Conservation (phyloP, 257 asterid genomes). For the Solanum sitiens region DNA sequence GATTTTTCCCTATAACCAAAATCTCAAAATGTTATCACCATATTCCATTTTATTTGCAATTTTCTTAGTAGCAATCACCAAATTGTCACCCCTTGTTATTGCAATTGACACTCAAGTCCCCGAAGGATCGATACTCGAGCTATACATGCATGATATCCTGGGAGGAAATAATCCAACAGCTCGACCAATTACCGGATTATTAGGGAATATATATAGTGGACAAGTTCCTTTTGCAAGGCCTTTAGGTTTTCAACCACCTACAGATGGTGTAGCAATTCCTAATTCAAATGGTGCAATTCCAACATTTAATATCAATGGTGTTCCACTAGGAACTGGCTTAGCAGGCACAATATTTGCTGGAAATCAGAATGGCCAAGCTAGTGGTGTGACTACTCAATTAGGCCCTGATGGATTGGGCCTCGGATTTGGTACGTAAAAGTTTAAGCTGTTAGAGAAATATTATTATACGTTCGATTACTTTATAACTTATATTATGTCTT, state of each 20-base stretch:
- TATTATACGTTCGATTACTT: background rate
- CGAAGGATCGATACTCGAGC: slow-evolving; percentile 33
- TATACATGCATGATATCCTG: slow-evolving; percentile 83
- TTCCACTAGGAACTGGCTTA: slow-evolving; percentile 76
- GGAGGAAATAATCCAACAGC: slow-evolving; percentile 91
- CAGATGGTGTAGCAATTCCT: slow-evolving; percentile 60
- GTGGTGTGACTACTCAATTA: slow-evolving; percentile 4
- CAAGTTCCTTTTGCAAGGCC: slow-evolving; percentile 88
- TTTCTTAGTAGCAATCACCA: slow-evolving; percentile 23
- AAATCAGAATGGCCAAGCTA: background rate
- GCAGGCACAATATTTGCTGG: slow-evolving; percentile 52
- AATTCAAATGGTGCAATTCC: slow-evolving; percentile 76
- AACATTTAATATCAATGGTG: slow-evolving; percentile 44
- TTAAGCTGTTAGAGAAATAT: background rate
- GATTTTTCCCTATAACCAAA: background rate
- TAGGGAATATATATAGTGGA: slow-evolving; percentile 84
- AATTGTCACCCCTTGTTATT: background rate
- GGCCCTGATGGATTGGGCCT: slow-evolving; percentile 46
- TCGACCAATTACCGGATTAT: slow-evolving; percentile 62
- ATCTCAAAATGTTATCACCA: slow-evolving; percentile 25
- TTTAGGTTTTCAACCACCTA: slow-evolving; percentile 59
- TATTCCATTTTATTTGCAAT: slow-evolving; percentile 10
- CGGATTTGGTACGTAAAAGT: slow-evolving; percentile 22
- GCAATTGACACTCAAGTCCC: slow-evolving; percentile 17
- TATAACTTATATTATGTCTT: background rate